Evolutionary conservation across 2,329 filamentous ascomycete species (phyloP).

Genomic region (Dothideomycetes sp.): DNA sequence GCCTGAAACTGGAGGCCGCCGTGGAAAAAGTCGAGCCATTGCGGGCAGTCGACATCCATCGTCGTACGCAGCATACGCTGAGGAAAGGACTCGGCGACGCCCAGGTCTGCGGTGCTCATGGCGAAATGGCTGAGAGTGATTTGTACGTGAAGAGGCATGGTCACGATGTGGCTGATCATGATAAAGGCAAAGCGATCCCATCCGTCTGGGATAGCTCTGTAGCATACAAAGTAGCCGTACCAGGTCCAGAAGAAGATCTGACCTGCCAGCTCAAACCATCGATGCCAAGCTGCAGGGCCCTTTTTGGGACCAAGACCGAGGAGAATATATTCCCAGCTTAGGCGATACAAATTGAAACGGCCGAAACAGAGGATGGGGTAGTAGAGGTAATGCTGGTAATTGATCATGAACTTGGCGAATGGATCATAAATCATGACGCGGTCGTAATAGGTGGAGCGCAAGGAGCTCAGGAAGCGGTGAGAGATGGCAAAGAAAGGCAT

Average conservation of each 20-base stretch:
- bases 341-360: constrained; percentile 61
- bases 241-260: constrained; percentile 57
- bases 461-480: constrained; percentile 51
- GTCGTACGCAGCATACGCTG: constrained; percentile 87
- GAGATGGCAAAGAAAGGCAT: constrained; percentile 59
- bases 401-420: constrained; percentile 47
- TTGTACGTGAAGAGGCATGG: constrained; percentile 74
- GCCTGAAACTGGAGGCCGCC: constrained; percentile 84
- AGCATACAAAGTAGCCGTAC: constrained; percentile 56
- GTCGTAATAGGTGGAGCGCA: constrained; percentile 57
- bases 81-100: constrained; percentile 73
- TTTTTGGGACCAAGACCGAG: constrained; percentile 44
- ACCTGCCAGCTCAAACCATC: constrained; percentile 52
- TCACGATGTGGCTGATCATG: constrained; percentile 68
- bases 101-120: constrained; percentile 83
- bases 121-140: constrained; percentile 84
- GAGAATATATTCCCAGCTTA: constrained; percentile 56
- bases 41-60: constrained; percentile 83
- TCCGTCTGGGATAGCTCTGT: constrained; percentile 47
- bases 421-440: constrained; percentile 53
- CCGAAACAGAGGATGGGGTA: constrained; percentile 55
- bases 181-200: constrained; percentile 51
- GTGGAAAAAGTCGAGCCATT: constrained; percentile 82
- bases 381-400: constrained; percentile 55
- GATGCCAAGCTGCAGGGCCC: constrained; percentile 56